Percentiles rank a stretch among this genome's conserved stretches.
Conservation (phyloP, 768 basidiomycete species). For the Sarcodon aspratus region DNA sequence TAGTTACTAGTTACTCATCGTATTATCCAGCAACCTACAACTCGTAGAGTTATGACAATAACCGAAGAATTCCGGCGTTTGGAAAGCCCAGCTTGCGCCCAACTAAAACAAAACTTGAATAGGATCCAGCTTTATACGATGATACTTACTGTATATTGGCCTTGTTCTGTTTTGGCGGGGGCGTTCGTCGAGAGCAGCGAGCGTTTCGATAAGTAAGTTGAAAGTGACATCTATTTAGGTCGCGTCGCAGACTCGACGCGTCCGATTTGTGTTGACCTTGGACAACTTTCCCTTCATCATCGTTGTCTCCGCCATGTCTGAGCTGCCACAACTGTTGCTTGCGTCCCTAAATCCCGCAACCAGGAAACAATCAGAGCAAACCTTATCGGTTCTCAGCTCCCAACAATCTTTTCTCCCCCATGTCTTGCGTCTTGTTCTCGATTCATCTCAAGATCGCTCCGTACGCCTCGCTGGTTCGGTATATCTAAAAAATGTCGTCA, state of each 20-base stretch:
- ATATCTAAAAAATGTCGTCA: conserved; percentile 87
- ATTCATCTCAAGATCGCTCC: conserved; percentile 49
- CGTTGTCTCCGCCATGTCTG: conserved; percentile 35
- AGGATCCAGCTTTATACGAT: no score
- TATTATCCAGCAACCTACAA: no score
- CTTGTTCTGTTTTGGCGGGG: no score
- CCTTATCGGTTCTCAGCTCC: conserved; percentile 49
- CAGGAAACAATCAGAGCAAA: conserved; percentile 74
- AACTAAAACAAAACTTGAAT: no score
- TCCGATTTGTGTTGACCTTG: background rate
- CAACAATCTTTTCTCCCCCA: conserved; percentile 74
- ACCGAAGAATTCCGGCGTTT: no score
- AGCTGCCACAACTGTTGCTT: conserved; percentile 58
- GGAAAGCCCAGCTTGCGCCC: no score
- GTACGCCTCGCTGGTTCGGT: conserved; percentile 79
- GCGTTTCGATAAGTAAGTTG: background rate
- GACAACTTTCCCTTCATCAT: background rate
- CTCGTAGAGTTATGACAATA: no score
- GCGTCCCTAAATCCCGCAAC: conserved; percentile 60
- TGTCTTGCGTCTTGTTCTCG: conserved; percentile 70
- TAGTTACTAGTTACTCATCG: no score
- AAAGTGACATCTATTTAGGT: background rate
- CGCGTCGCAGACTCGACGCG: background rate
- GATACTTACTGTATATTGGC: no score
- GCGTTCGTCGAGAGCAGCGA: background rate